phyloP scores from a whole-genome alignment of 805 yeast genomes.

The Saturnispora bothae region DNA sequence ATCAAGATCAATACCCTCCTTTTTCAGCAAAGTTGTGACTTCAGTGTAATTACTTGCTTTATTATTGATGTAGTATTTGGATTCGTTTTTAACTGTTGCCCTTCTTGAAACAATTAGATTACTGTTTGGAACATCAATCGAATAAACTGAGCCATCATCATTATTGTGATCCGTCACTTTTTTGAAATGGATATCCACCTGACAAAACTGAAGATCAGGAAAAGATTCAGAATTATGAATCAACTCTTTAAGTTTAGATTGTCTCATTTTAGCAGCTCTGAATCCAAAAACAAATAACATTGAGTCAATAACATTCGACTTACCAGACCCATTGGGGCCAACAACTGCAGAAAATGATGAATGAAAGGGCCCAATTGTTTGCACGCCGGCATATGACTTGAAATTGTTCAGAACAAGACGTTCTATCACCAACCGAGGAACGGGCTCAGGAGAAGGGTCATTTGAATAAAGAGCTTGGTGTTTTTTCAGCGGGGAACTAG shows the following conservation, averaged over 20 bases:
- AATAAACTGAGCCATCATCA: constrained; percentile 10
- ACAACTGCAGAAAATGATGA: constrained; percentile 92
- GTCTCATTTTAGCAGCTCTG: constrained; percentile 94
- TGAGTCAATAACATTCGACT: constrained; percentile 96
- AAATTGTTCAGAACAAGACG: constrained; percentile 71
- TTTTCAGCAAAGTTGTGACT: constrained; percentile 64
- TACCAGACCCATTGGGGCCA: constrained; percentile 98
- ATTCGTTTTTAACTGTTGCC: constrained; percentile 66
- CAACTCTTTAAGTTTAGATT: constrained; percentile 81
- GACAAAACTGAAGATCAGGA: constrained; percentile 61
- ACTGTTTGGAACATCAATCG: constrained; percentile 33
- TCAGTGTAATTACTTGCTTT: constrained; percentile 62
- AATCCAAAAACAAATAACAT: constrained; percentile 96
- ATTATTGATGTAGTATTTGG: constrained; percentile 68
- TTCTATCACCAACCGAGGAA: constrained; percentile 58
- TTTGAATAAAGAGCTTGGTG: no score
- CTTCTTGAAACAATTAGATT: constrained; percentile 66
- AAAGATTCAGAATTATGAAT: constrained; percentile 81
- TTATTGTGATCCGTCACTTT: constrained; percentile 50
- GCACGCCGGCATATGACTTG: constrained; percentile 92
- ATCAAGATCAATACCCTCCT: constrained; percentile 84
- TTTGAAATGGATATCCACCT: constrained; percentile 83
- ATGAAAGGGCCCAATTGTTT: constrained; percentile 90
- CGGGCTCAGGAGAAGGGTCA: no score
- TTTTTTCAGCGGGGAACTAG: no score